Evolutionary conservation across 2,329 filamentous ascomycete genomes (phyloP).

Genomic region (Phaeosphaeriaceae sp.): DNA sequence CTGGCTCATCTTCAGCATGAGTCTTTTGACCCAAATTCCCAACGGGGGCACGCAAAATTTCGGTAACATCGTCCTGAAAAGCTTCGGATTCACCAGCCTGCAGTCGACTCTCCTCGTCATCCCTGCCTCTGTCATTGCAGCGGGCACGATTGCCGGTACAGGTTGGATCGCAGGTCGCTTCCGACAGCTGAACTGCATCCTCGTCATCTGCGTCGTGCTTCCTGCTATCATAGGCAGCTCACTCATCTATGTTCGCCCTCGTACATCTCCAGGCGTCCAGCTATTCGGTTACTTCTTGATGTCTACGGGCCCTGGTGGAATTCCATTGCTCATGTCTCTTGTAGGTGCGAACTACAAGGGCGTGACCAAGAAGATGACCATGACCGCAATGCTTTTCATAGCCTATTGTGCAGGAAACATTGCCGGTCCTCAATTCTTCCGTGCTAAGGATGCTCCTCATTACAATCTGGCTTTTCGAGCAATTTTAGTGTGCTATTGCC

Average conservation of each 20-base stretch:
- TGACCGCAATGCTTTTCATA: constrained; percentile 44
- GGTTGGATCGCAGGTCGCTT: constrained; percentile 22
- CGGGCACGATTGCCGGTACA: constrained; percentile 17
- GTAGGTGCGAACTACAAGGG: constrained; percentile 33
- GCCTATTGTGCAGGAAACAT: constrained; percentile 45
- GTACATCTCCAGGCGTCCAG: constrained; percentile 20
- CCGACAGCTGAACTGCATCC: constrained; percentile 20
- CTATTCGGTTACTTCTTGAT: constrained; percentile 32
- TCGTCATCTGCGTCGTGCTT: constrained; percentile 20
- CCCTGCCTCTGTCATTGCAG: constrained; percentile 11
- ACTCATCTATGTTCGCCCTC: constrained; percentile 18
- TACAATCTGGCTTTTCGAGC: constrained; percentile 25
- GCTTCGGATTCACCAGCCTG: not conserved
- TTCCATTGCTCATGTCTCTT: constrained; percentile 29
- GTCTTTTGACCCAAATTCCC: constrained; percentile 3
- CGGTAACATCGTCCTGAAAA: not conserved
- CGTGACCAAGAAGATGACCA: constrained; percentile 49
- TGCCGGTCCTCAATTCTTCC: constrained; percentile 39
- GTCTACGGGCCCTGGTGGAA: constrained; percentile 24
- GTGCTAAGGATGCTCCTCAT: constrained; percentile 21
- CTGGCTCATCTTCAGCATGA: constrained; percentile 25
- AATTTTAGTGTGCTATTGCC: constrained; percentile 43
- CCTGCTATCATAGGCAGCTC: constrained; percentile 20
- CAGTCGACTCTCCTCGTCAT: constrained; percentile 3
- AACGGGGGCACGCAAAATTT: not conserved